phyloP scores from a whole-genome alignment of 768 basidiomycete species.

The Boletus edulis region DNA sequence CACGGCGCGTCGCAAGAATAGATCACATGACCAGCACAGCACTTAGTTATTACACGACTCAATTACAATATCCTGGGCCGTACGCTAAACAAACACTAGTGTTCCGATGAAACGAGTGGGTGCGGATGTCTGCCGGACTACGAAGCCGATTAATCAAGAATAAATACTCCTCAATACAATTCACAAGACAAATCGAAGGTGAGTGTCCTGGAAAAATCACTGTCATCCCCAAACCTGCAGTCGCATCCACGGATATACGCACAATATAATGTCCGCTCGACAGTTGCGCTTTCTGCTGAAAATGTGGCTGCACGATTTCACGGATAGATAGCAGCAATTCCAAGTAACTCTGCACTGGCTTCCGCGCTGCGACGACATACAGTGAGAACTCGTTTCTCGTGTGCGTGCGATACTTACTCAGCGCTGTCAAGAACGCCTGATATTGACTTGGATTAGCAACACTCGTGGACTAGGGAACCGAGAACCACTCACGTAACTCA shows the following conservation, averaged over 20 bases:
- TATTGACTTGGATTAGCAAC: not conserved
- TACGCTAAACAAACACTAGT: not conserved
- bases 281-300: conserved; percentile 69
- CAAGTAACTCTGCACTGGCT: conserved; percentile 63
- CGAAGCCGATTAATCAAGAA: too few species aligned
- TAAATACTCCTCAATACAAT: conserved; percentile 3
- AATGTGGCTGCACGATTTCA: conserved; percentile 57
- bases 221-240: not conserved
- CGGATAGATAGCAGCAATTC: conserved; percentile 53
- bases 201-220: conserved; percentile 27
- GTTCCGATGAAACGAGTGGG: not conserved
- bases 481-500: conserved; percentile 64
- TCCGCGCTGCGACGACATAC: conserved; percentile 32
- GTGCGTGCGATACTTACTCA: conserved; percentile 34
- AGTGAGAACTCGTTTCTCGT: not conserved
- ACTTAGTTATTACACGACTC: not conserved
- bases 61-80: conserved; percentile 6
- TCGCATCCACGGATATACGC: not conserved
- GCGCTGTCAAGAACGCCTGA: conserved; percentile 59
- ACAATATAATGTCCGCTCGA: conserved; percentile 71
- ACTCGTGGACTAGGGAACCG: too few species aligned
- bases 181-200: conserved; percentile 31
- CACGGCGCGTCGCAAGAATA: conserved; percentile 20
- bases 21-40: conserved; percentile 21
- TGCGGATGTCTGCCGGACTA: not conserved